Evolutionary conservation across 108 stramenopile species (phyloP), one percentile per base, ranked within the genome.

Genomic region (Craspedostauros australis): DNA sequence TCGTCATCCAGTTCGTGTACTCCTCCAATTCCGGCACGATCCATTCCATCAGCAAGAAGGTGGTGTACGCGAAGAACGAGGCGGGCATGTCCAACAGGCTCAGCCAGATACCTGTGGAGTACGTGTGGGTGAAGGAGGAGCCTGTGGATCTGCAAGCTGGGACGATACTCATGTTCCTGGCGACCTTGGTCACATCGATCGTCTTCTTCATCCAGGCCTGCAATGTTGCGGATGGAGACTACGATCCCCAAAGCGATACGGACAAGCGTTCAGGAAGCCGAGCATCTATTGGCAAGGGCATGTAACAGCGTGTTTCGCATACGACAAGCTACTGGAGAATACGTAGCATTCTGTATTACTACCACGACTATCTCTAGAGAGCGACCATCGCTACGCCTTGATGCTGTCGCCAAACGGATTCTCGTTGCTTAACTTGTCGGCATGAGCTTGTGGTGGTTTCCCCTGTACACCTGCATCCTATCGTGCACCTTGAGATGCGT

Each of bases 41-140:
- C 21, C 57, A 75, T 45, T 52, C 63, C 2, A 58, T 75, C 0
- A 41, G 57, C 27, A 49, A 34, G 18, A 23, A 65, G 16, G 28
- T 59, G 9, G 47, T 38, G 21, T 41, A 57, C 23, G 31, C 28
- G 21, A 8, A 8, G 5, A 37, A 29, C 21, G 19, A 15, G n/a
- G 3, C 19, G 23, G 1, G 30, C 41, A 14, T 3, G 11, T 24
- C 34, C 39, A 20, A 39, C 15, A 24, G 21, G 24, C n/a, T 28
- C 19, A 14, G 21, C 9, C 16, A 37, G 11, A 46, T 72, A 34
- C 28, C 38, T 16, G 49, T 72, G 0, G 32, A 60, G 21, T 72
- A 64, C 25, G 31, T 39, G 14, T 75, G 74, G 74, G 22, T 68
- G 15, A 64, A 75, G 46, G 64, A 75, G 52, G 62, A 27, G 11